Evolutionary conservation across 2,329 filamentous ascomycete genomes (phyloP), one percentile per base, ranked within the genome.

Genomic region (Ophiocordyceps camponoti-leonardi): DNA sequence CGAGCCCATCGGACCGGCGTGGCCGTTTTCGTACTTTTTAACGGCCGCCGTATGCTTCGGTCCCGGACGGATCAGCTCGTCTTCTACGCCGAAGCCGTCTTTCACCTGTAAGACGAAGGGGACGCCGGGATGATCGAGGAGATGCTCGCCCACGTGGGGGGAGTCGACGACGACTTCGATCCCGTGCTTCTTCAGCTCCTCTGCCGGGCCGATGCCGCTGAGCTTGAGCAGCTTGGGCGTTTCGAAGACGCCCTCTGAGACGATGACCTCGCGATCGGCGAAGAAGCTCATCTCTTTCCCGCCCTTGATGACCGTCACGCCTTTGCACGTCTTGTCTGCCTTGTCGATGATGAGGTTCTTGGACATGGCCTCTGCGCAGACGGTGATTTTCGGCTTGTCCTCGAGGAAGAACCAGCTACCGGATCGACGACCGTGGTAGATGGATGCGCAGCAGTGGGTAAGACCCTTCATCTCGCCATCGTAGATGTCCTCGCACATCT

Each of bases 141-240:
- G 65, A 59, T 82, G 78, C 47, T 70, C 71, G 7, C 79, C 79
- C 3, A 84, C 77, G 41, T 79, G 75, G 1, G 72, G 71, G 0
- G 75, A 71, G 49, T 81, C 67, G 4, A 69, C 63, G 18, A 79
- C 51, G 0, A 73, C 60, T 2, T 65, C 54, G 49, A 82, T 81
- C n/a, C 63, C 59, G 53, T 73, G 68, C 45, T 64, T 62, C 19
- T 65, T 50, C 8, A 83, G 67, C 51, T 78, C 70, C 0, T 61
- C 55, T 10, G 59, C 54, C 0, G 76, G 75, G 0, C 79, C 79
- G 35, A 83, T 68, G 16, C 79, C 79, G 44, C 67, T 74, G 1
- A 81, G 68, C 61, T 78, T 75, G 13, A 83, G 71, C 4, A 83
- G 59, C 57, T 83, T 78, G 7, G 77, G 77, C 1, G 72, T 71